A percentile compares a stretch with the other conserved stretches of the same genome.
phyloP scores from a whole-genome alignment of 202 grass and related monocot species.

The Cymbopogon flexuosus region DNA sequence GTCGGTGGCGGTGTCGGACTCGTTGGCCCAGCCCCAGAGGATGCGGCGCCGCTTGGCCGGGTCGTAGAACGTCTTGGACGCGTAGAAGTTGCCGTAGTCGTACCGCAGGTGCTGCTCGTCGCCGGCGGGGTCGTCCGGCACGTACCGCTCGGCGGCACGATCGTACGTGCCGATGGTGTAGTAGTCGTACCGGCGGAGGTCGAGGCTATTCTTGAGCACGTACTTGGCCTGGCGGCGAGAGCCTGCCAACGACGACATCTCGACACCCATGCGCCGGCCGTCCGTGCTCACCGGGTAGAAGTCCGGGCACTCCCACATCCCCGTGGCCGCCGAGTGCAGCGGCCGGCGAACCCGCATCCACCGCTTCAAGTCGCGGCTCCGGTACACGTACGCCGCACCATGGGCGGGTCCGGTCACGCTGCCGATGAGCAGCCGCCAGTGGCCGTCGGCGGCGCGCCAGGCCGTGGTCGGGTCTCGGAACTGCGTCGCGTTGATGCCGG shows the following conservation, averaged over 20 bases:
- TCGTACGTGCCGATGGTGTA: slow-evolving; percentile 68
- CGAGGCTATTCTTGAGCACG: slow-evolving; percentile 80
- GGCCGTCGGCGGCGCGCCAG: slow-evolving; percentile 16
- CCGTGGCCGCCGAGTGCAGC: slow-evolving; percentile 39
- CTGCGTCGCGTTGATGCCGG: slow-evolving; percentile 26
- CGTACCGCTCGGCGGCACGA: slow-evolving; percentile 30
- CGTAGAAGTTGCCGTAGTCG: slow-evolving; percentile 82
- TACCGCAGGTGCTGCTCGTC: slow-evolving; percentile 50
- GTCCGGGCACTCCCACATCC: slow-evolving; percentile 83
- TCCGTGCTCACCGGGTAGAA: slow-evolving; percentile 32
- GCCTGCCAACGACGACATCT: not conserved
- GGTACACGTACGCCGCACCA: slow-evolving; percentile 39
- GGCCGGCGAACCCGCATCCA: slow-evolving; percentile 5
- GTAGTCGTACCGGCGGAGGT: slow-evolving; percentile 59
- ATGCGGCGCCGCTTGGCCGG: slow-evolving; percentile 35
- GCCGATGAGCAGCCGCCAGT: slow-evolving; percentile 37
- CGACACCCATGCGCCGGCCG: not conserved
- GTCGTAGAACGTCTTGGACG: slow-evolving; percentile 71
- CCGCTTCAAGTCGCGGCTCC: slow-evolving; percentile 32
- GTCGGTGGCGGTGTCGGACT: slow-evolving; percentile 29
- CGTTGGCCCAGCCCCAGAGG: slow-evolving; percentile 53
- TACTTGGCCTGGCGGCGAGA: slow-evolving; percentile 29
- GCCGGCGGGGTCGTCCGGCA: slow-evolving; percentile 48
- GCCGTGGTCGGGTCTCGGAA: slow-evolving; percentile 47
- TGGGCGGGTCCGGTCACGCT: not conserved